Percentiles rank a stretch among this genome's conserved stretches.
Evolutionary conservation across 2,329 filamentous ascomycete species (phyloP).

Genomic region (Lojkania enalia): DNA sequence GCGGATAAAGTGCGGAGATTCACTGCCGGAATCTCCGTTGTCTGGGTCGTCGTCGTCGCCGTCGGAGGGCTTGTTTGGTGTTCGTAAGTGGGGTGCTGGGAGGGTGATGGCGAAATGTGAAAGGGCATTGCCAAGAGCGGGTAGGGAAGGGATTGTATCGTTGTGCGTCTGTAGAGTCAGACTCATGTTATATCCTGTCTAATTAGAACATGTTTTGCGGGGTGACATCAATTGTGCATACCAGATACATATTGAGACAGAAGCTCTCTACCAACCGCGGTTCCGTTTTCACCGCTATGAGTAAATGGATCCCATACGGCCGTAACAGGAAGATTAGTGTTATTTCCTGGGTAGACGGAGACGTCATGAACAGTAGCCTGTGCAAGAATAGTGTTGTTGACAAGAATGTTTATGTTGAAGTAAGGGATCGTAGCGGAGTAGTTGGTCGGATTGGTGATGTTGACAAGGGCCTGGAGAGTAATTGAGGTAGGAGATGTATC

Average conservation of each 20-base stretch:
- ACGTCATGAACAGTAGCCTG: constrained; percentile 71
- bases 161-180: constrained; percentile 73
- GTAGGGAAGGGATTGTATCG: constrained; percentile 72
- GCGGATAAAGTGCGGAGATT: constrained; percentile 71
- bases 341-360: constrained; percentile 68
- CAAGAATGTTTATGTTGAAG: constrained; percentile 73
- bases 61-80: constrained; percentile 55
- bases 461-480: constrained; percentile 70
- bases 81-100: constrained; percentile 66
- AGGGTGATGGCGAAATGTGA: constrained; percentile 72
- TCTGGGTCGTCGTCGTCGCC: constrained; percentile 40
- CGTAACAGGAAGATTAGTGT: constrained; percentile 68
- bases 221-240: constrained; percentile 28
- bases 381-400: constrained; percentile 74
- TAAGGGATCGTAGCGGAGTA: constrained; percentile 85
- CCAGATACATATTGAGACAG: constrained; percentile 86
- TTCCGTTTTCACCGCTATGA: constrained; percentile 64
- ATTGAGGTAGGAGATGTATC: constrained; percentile 74
- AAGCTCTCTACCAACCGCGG: constrained; percentile 68
- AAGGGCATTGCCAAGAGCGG: constrained; percentile 71
- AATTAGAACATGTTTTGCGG: not conserved
- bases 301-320: constrained; percentile 74
- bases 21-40: constrained; percentile 49
- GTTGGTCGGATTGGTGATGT: constrained; percentile 86
- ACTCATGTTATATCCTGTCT: constrained; percentile 73